Evolutionary conservation across 306 rosid species (phyloP), one percentile per base, ranked within the genome.

Genomic region (Vigna angularis): DNA sequence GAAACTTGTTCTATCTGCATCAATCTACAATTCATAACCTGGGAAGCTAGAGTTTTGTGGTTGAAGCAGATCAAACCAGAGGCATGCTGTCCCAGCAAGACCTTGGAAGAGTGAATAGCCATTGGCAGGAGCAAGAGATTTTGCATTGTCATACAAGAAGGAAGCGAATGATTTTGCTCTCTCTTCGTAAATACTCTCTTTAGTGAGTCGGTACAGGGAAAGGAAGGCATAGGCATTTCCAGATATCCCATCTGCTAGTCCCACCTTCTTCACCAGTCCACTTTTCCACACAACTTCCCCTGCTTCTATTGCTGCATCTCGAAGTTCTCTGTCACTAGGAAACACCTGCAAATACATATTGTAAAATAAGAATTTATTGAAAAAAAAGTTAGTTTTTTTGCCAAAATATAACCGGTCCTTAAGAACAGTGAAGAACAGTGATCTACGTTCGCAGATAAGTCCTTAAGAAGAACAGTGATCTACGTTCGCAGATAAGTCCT

Each of bases 231-330:
- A 94, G 15, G 96, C 97, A 22, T 94, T 94, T 36, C 98, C 98
- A 7, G 97, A 66, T 16, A 88, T 82, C 0, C 98, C 98, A 73
- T 94, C 98, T 0, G 92, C 97, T 22, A 94, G 93, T 70, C 98
- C 98, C 12, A 86, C 85, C 69, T 92, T 91, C 85, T 92, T 88
- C 76, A 88, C 89, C 73, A 94, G 76, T 59, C 98, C 98, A 22
- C 82, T 90, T 78, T 94, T 94, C 98, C 96, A 94, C 61, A 94
- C 97, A 1, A 90, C 98, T 82, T 94, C 98, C 73, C 96, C 98
- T 4, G 97, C 96, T 87, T 94, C 97, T 74, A 94, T 92, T n/a
- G 98, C 96, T 0, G 97, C 98, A 50, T 92, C 96, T 20, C 97
- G 82, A 34, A 94, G 80, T 61, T 94, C 98, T 58, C 92, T 86